These are phyloP conservation scores for Dalbergia cochinchinensis DNA, from an alignment of 306 rosid species.

Conservation along the genomic window DNA sequence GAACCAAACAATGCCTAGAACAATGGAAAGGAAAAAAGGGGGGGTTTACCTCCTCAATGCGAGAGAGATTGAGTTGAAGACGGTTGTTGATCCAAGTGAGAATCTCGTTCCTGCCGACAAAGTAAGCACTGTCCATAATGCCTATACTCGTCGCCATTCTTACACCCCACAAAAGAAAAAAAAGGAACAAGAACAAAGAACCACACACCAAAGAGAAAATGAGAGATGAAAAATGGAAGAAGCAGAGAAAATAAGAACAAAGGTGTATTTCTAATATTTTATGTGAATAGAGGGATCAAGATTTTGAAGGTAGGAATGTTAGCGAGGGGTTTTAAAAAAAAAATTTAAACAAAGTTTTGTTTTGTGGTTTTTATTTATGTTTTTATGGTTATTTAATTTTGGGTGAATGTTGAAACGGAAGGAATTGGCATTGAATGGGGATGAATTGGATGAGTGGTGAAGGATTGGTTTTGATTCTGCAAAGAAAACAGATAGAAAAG, in stretches of 20 bases:
- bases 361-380: too few relatives aligned
- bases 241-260: background rate
- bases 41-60: slow-evolving; percentile 89
- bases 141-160: slow-evolving; percentile 93
- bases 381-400: slow-evolving; percentile 1
- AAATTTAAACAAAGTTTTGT: background rate
- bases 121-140: slow-evolving; percentile 95
- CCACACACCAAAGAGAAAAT: background rate
- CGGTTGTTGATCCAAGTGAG: slow-evolving; percentile 93
- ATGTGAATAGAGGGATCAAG: slow-evolving; percentile 24
- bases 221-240: slow-evolving; percentile 1
- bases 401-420: slow-evolving; percentile 21
- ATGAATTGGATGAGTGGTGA: slow-evolving; percentile 42
- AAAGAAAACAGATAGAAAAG: slow-evolving; percentile 42
- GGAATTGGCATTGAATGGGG: slow-evolving; percentile 34
- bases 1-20: too few relatives aligned
- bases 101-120: slow-evolving; percentile 98
- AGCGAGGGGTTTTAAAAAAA: slow-evolving; percentile 34
- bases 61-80: slow-evolving; percentile 93
- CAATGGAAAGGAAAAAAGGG: too few relatives aligned
- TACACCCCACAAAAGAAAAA: background rate
- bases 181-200: background rate
- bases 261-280: background rate
- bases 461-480: slow-evolving; percentile 34
- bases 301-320: slow-evolving; percentile 47